These are phyloP conservation scores for Tylopilus balloui DNA, from an alignment of 768 basidiomycete species.

Conservation along the genomic window DNA sequence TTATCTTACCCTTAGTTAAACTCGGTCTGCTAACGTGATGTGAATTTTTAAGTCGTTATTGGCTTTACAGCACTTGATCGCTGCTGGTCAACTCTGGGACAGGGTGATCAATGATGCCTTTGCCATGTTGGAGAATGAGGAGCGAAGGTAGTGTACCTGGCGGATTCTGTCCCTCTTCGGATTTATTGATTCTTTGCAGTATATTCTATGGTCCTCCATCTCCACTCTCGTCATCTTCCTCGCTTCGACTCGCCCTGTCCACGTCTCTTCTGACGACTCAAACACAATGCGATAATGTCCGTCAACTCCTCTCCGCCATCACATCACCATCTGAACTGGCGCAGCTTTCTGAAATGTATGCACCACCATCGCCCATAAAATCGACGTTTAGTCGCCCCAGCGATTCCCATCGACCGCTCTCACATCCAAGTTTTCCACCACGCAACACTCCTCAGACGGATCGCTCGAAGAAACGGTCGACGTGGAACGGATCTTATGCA, in stretches of 20 bases:
- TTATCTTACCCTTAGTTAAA: slow-evolving; percentile 8
- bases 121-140: slow-evolving; percentile 61
- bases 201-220: slow-evolving; percentile 40
- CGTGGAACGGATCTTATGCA: slow-evolving; percentile 70
- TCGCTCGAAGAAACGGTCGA: slow-evolving; percentile 52
- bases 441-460: slow-evolving; percentile 12
- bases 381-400: slow-evolving; percentile 21
- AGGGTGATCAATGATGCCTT: slow-evolving; percentile 68
- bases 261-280: slow-evolving; percentile 73
- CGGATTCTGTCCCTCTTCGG: not conserved
- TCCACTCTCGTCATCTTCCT: slow-evolving; percentile 27
- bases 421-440: slow-evolving; percentile 35
- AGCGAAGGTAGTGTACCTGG: slow-evolving; percentile 48
- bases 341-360: slow-evolving; percentile 85
- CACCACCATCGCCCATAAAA: slow-evolving; percentile 61
- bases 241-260: slow-evolving; percentile 64
- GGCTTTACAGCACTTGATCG: slow-evolving; percentile 62
- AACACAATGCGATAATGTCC: slow-evolving; percentile 77
- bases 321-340: slow-evolving; percentile 67
- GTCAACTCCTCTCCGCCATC: slow-evolving; percentile 72
- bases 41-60: slow-evolving; percentile 49
- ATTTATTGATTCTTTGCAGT: slow-evolving; percentile 18
- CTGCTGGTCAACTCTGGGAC: slow-evolving; percentile 70
- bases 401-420: slow-evolving; percentile 41
- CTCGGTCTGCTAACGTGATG: slow-evolving; percentile 3